These are phyloP conservation scores for Eustoma russellianum DNA, from an alignment of 257 asterid species.

Conservation along the genomic window DNA sequence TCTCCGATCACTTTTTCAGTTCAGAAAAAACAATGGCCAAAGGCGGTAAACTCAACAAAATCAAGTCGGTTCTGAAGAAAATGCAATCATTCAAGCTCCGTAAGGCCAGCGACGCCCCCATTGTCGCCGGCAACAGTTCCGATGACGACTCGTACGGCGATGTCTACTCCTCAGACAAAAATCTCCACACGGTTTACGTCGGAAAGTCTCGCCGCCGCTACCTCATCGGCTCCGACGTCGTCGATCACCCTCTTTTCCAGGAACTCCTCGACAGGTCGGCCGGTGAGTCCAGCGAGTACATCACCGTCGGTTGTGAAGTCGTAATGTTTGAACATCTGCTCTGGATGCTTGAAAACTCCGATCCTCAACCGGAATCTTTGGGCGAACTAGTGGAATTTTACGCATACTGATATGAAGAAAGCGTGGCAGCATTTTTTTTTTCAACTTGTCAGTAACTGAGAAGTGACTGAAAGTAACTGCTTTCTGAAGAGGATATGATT, in stretches of 20 bases:
- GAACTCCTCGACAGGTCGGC: constrained; percentile 54
- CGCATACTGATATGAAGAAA: constrained; percentile 37
- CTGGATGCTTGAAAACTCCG: constrained; percentile 78
- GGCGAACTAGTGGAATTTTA: constrained; percentile 68
- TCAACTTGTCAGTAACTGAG: constrained; percentile 16
- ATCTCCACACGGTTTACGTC: too few relatives aligned
- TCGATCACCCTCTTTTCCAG: constrained; percentile 76
- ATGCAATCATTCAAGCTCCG: too few relatives aligned
- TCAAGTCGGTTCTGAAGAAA: too few relatives aligned
- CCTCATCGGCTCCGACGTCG: too few relatives aligned
- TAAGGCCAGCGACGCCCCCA: too few relatives aligned
- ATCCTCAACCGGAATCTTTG: constrained; percentile 80
- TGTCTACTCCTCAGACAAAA: too few relatives aligned
- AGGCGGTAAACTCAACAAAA: too few relatives aligned
- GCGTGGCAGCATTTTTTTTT: neutral
- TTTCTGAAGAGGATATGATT: constrained; percentile 11
- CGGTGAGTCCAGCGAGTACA: constrained; percentile 18
- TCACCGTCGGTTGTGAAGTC: constrained; percentile 72
- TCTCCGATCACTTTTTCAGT: constrained; percentile 26
- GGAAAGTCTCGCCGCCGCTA: too few relatives aligned
- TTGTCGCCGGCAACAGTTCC: too few relatives aligned
- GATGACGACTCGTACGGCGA: too few relatives aligned
- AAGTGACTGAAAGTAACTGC: constrained; percentile 11
- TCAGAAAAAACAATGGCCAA: too few relatives aligned
- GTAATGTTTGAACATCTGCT: constrained; percentile 90